Evolutionary conservation across 2,329 filamentous ascomycete species (phyloP), one percentile per base, ranked within the genome.

Genomic region (Aspergillus neoniger): DNA sequence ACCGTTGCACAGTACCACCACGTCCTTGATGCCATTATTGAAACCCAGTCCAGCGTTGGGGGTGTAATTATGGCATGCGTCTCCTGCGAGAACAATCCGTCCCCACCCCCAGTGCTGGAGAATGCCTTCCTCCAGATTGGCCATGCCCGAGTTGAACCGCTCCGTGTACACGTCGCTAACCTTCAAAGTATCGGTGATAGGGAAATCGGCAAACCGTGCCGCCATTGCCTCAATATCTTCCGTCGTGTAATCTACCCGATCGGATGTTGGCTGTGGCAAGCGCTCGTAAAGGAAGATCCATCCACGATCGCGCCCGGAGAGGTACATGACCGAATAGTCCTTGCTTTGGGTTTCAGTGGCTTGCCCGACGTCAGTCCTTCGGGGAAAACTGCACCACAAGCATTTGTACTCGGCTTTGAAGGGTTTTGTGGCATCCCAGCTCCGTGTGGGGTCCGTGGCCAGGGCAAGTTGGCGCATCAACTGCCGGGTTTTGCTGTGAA

Each of bases 51-150:
- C 76, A 0, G 73, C 67, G 51, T 73, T 77, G 0, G 77, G 75
- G 0, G 76, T 78, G 54, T 74, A 73, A 43, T 79, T 79, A 58
- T 79, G 77, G 1, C 69, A 70, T 0, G 77, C 65, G 43, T 80
- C 77, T 0, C 77, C 77, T 0, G 65, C 70, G 0, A 80, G 71
- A 1, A 75, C 75, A 7, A 79, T 63, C 0, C 74, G 66, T 1
- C 76, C 73, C 6, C 63, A 68, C 57, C 70, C 75, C 77, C 76
- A 79, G 48, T 76, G 65, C 9, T 63, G 51, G 9, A 76, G 66
- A 2, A 79, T 67, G 0, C 77, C 78, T 50, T 80, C 77, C 17
- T 78, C 75, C 1, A 80, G 64, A 39, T 72, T 71, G 0, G 72
- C 68, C 17, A 78, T 63, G 3, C 74, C 75, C 0, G 65, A 65